A percentile compares a stretch with the other conserved stretches of the same genome.
Evolutionary conservation across 75 land plant species (phyloP).

Genomic region (Azolla pinnata): DNA sequence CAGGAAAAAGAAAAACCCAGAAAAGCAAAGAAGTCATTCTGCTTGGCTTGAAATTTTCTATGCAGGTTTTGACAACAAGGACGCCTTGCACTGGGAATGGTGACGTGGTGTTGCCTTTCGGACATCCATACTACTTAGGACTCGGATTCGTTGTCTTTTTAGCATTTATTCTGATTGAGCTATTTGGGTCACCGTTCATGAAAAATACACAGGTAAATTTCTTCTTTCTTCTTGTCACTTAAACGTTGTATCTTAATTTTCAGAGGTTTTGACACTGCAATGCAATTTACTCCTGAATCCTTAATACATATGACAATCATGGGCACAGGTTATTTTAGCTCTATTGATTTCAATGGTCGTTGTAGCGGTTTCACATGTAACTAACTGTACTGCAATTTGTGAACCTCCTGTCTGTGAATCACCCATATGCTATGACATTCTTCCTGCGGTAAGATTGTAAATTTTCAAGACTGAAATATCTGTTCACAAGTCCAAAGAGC

Average conservation of each 20-base stretch:
- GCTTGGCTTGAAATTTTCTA: too few species aligned
- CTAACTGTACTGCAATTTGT: slow-evolving; percentile 14
- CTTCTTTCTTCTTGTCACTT: neutral
- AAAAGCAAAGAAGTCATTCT: too few species aligned
- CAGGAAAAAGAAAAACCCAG: too few species aligned
- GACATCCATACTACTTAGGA: slow-evolving; percentile 27
- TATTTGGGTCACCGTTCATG: slow-evolving; percentile 37
- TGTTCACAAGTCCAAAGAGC: neutral
- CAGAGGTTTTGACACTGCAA: too few species aligned
- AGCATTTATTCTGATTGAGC: slow-evolving; percentile 15
- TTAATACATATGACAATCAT: too few species aligned
- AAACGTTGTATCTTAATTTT: too few species aligned
- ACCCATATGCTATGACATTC: slow-evolving; percentile 15
- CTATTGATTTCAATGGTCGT: slow-evolving; percentile 28
- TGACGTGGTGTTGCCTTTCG: slow-evolving; percentile 29
- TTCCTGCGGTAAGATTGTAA: slow-evolving; percentile 12
- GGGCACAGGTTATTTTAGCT: slow-evolving; percentile 34
- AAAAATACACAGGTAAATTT: slow-evolving; percentile 23
- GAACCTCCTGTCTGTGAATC: neutral
- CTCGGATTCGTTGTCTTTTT: slow-evolving; percentile 29
- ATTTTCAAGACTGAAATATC: neutral
- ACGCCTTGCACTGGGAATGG: slow-evolving; percentile 26
- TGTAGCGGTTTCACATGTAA: slow-evolving; percentile 21
- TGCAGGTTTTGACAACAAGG: slow-evolving; percentile 23
- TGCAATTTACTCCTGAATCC: too few species aligned